These are phyloP conservation scores for Lipomyces orientalis DNA, from an alignment of 805 yeast genomes.

Conservation along the genomic window DNA sequence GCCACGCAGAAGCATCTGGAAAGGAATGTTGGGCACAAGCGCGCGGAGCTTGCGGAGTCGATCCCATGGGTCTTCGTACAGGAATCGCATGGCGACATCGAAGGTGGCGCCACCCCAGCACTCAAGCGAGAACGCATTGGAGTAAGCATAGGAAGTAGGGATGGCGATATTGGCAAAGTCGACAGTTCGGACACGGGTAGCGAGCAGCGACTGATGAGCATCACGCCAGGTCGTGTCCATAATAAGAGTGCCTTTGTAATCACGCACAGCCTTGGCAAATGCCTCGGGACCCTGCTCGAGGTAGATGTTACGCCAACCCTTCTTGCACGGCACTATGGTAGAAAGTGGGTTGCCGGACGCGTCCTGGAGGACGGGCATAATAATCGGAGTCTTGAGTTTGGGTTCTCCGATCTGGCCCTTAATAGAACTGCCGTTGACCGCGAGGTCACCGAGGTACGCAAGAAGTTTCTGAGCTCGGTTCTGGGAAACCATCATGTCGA, in stretches of 20 bases:
- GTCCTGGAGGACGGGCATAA: conserved; percentile 74
- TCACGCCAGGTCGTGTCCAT: conserved; percentile 99
- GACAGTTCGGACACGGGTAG: conserved; percentile 95
- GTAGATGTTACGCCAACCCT: conserved; percentile 92
- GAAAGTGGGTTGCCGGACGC: conserved; percentile 65
- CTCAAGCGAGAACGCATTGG: conserved; percentile 92
- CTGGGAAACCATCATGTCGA: conserved; percentile 92
- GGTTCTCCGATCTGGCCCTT: conserved; percentile 96
- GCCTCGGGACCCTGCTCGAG: conserved; percentile 85
- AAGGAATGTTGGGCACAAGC: conserved; percentile 96
- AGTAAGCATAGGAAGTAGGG: conserved; percentile 86
- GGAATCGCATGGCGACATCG: conserved; percentile 97
- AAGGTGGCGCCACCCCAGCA: conserved; percentile 99
- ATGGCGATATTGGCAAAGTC: conserved; percentile 92
- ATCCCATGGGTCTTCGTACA: conserved; percentile 99
- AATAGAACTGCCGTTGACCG: conserved; percentile 94
- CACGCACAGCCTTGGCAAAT: conserved; percentile 87
- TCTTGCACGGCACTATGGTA: conserved; percentile 62
- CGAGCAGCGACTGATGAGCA: conserved; percentile 96
- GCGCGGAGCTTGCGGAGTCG: conserved; percentile 86
- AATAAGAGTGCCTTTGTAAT: conserved; percentile 81
- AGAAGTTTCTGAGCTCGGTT: conserved; percentile 96
- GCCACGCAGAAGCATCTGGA: conserved; percentile 99
- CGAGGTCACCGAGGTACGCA: conserved; percentile 88
- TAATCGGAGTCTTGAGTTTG: conserved; percentile 75